Evolutionary conservation across 352 stramenopile genomes (phyloP), one percentile per base, ranked within the genome.

Genomic region (Globisporangium orthogonon): DNA sequence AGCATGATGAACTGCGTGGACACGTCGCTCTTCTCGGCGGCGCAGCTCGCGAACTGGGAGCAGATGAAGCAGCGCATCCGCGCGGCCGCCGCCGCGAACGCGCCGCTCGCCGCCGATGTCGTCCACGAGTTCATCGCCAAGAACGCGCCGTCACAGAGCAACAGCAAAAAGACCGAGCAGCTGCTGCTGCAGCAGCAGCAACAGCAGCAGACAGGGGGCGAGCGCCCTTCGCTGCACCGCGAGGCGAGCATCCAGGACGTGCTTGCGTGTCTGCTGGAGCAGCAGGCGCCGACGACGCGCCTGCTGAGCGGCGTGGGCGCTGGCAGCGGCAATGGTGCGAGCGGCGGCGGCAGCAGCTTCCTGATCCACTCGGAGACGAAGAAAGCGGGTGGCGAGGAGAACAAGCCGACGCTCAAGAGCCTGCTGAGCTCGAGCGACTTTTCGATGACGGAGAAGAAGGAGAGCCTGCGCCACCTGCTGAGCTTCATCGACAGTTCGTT

Each of bases 1-100:
- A 85, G 79, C 54, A 94, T 94, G 83, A 94, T 94, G 83, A 75
- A 88, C 58, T 94, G 83, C 63, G 81, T 94, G 13, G 83, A 94
- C 66, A 89, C 79, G 62, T 78, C 81, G 50, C 73, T 89, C 23
- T 91, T 94, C 61, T 89, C 81, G 30, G 35, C 72, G 44, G 70
- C 87, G 50, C 82, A 89, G 50, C 65, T 91, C 44, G 60, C 73
- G 54, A 91, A 87, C 63, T 91, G 83, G 83, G 75, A 84, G 57
- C 78, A 86, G 18, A 91, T 91, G 75, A 86, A 91, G 67, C 50
- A 71, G 48, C 74, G 70, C 23, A 78, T 91, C 43, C 71, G 70
- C 33, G n/a, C 63, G 6, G 81, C 79, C 4, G 73, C 76, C 15
- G 73, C 82, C 52, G 67, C 78, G 23, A 69, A 86, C 52, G 56